Evolutionary conservation across 225 moss, liverwort and hornwort species (phyloP).

Genomic region (Asterella californica): DNA sequence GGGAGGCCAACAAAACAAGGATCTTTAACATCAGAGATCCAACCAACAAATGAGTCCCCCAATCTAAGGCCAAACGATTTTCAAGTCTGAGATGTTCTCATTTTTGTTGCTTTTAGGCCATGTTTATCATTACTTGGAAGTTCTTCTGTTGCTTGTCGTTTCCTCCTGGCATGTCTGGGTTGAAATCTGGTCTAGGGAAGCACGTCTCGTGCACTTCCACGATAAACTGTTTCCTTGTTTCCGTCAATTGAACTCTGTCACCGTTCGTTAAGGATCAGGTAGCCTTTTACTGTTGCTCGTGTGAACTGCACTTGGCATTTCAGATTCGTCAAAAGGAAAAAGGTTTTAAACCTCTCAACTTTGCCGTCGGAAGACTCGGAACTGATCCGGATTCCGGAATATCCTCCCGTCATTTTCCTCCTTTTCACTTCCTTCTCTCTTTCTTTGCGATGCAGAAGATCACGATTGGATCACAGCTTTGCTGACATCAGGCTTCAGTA

Average conservation of each 20-base stretch:
- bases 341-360: too few species aligned
- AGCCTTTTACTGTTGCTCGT: too few species aligned
- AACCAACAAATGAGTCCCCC: background rate
- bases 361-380: too few species aligned
- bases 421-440: too few species aligned
- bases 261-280: background rate
- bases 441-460: too few species aligned
- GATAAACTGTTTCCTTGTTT: background rate
- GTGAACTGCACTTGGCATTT: background rate
- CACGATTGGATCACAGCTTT: too few species aligned
- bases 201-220: background rate
- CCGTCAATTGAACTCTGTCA: background rate
- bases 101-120: background rate
- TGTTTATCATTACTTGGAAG: background rate
- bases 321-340: background rate
- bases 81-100: background rate
- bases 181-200: background rate
- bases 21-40: background rate
- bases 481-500: too few species aligned
- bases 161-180: background rate
- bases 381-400: too few species aligned
- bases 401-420: too few species aligned
- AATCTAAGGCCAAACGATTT: background rate
- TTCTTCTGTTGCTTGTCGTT: background rate
- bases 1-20: background rate